phyloP scores from a whole-genome alignment of 2,329 filamentous ascomycete species.

The Aspergillus transmontanensis region DNA sequence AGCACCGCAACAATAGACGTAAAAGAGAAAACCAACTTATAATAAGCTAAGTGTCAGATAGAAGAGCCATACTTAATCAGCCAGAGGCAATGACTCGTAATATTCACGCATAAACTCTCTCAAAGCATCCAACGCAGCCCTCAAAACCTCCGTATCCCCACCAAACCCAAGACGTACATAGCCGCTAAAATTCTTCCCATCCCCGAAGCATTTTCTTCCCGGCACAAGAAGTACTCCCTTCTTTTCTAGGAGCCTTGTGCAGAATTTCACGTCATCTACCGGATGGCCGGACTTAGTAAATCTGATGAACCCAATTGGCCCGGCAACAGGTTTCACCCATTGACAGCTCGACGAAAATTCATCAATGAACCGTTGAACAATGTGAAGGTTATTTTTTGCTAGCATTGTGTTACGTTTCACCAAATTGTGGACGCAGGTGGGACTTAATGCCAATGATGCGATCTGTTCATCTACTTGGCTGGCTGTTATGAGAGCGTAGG shows the following conservation, averaged over 20 bases:
- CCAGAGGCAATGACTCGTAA: neutral
- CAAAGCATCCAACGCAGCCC: conserved; percentile 61
- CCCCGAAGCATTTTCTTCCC: conserved; percentile 71
- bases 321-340: conserved; percentile 75
- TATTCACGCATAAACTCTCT: neutral
- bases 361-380: conserved; percentile 68
- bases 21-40: neutral
- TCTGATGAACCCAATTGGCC: conserved; percentile 78
- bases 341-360: conserved; percentile 64
- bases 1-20: neutral
- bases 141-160: conserved; percentile 66
- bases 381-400: conserved; percentile 66
- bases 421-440: conserved; percentile 64
- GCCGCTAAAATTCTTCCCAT: conserved; percentile 65
- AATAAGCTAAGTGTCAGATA: neutral
- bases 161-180: conserved; percentile 77
- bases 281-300: conserved; percentile 61
- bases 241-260: conserved; percentile 64
- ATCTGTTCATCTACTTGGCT: conserved; percentile 78
- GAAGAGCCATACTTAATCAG: neutral
- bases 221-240: conserved; percentile 73
- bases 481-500: conserved; percentile 86
- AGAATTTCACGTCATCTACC: conserved; percentile 71
- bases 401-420: conserved; percentile 66
- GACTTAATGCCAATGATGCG: conserved; percentile 72